phyloP scores from a whole-genome alignment of 768 basidiomycete species.

The Trametes punicea region DNA sequence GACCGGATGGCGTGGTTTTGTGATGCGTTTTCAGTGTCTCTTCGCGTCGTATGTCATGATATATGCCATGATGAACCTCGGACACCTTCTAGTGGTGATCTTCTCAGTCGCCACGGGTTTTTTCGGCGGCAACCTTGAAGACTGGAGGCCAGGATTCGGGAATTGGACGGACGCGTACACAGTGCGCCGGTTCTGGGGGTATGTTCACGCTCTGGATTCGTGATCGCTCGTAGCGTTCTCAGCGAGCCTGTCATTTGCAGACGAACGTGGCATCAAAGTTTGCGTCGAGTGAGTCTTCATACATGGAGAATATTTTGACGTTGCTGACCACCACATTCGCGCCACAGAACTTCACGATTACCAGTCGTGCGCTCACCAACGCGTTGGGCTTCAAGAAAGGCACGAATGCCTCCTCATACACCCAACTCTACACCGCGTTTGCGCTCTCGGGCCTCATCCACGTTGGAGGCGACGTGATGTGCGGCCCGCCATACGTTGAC shows the following conservation, averaged over 20 bases:
- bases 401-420: conserved; percentile 26
- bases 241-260: conserved; percentile 15
- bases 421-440: conserved; percentile 36
- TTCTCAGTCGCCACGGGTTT: conserved; percentile 14
- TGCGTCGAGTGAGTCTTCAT: conserved; percentile 31
- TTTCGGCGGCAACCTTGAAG: conserved; percentile 27
- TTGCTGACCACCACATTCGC: background rate
- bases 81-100: background rate
- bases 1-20: background rate
- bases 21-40: background rate
- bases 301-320: background rate
- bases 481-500: conserved; percentile 13
- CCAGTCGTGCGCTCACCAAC: conserved; percentile 25
- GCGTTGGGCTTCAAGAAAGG: conserved; percentile 26
- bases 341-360: conserved; percentile 27
- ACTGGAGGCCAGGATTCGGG: conserved; percentile 40
- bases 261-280: conserved; percentile 38
- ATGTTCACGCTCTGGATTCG: conserved; percentile 11
- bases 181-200: conserved; percentile 41
- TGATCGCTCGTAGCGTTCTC: background rate
- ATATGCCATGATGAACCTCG: background rate
- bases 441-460: conserved; percentile 36
- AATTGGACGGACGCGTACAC: conserved; percentile 34
- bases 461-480: conserved; percentile 31
- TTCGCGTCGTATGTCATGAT: background rate